Conservation (phyloP, 176 grass and related monocot species). For the Metroxylon sagu region DNA sequence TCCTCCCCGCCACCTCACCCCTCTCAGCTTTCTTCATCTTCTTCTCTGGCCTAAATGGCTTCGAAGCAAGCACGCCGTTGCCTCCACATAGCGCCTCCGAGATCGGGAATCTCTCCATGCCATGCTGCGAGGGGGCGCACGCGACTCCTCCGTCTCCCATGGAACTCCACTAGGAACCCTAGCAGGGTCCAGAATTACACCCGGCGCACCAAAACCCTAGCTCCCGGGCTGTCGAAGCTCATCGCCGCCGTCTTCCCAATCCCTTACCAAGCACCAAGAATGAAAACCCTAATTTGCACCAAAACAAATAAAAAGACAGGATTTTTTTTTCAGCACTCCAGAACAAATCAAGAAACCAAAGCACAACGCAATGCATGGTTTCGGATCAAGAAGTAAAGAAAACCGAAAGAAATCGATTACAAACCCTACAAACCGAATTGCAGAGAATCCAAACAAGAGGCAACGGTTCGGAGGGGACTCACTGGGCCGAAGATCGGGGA, state of each 20-base stretch:
- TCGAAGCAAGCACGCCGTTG: constrained; percentile 14
- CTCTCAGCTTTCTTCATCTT: constrained; percentile 17
- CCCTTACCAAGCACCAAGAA: not conserved
- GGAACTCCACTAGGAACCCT: constrained; percentile 46
- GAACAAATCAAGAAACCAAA: not conserved
- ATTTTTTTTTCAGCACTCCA: constrained; percentile 3
- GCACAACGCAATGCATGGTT: constrained; percentile 32
- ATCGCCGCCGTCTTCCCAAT: constrained; percentile 25
- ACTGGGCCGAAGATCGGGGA: constrained; percentile 20
- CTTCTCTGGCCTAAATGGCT: constrained; percentile 19
- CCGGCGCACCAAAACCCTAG: constrained; percentile 54
- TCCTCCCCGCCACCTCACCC: constrained; percentile 30
- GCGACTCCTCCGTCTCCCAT: constrained; percentile 99
- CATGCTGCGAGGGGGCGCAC: constrained; percentile 49
- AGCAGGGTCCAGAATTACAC: constrained; percentile 18
- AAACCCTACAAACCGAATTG: constrained; percentile 18
- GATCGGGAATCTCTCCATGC: constrained; percentile 21
- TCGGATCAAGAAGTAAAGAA: constrained; percentile 6
- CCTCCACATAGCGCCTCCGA: constrained; percentile 21
- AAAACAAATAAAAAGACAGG: not conserved
- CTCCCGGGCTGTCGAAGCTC: constrained; percentile 78
- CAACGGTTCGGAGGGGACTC: constrained; percentile 28
- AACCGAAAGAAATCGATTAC: not conserved
- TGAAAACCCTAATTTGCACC: constrained; percentile 42
- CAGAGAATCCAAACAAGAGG: not conserved